Base-by-base conservation (phyloP, 805 yeast genomes). In the Tetrapisispora iriomotensis region DNA sequence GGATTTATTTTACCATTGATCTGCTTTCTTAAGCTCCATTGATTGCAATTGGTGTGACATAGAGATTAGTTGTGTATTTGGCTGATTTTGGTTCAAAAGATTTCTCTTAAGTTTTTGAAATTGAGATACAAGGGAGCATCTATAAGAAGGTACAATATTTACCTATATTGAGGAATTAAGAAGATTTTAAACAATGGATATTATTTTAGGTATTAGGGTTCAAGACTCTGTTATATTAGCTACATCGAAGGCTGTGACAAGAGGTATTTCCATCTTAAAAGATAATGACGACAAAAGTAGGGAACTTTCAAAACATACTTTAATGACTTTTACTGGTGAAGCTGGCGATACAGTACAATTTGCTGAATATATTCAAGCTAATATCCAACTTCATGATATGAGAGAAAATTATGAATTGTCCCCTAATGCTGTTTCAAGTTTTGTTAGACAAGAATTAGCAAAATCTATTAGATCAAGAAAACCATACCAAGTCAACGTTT, bases 291-390 rank as follows among this genome's bases (percentile, higher is more conserved):
- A 81, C 62, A 86, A 86, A 65, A 84, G 94, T 8, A 67, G 88
- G 48, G 64, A 61, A 23, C 70, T 90, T 51, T 84, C 84, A 50
- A 72, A 77, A 28, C 90, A 82, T 58, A 74, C 83, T 39, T 66
- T 88, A 50, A 71, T 92, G 67, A 95, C 96, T 31, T 88, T 67
- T 66, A 81, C 94, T 1, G 98, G 98, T 41, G 98, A 92, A 60
- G 74, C 96, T 3, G 98, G 98, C 45, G 98, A 92, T 59, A 84
- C 96, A 41, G 86, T 81, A 6, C 92, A 88, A 59, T 92, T 92
- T 66, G 94, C 96, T 27, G 97, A 92, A 58, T 85, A 79, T 56
- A 77, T 90, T 46, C 92, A 85, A 61, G 98, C 95, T 33, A 92
- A 92, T 57, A 76, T 87, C 48, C 94, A 84, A 61, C 72, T 92